Evolutionary conservation across 805 yeast species (phyloP).

Genomic region (Candida montana): DNA sequence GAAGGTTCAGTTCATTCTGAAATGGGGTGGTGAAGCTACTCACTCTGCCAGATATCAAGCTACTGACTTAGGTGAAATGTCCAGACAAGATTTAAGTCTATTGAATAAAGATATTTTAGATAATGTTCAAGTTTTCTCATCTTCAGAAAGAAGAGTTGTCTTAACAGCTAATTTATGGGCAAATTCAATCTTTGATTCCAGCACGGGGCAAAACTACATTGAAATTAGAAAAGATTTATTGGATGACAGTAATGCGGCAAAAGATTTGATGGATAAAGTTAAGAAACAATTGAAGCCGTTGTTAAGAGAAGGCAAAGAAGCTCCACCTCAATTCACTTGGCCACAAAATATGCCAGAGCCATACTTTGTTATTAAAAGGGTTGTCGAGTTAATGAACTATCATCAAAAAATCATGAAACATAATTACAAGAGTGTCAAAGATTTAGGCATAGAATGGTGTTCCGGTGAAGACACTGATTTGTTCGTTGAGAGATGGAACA

Average conservation of each 20-base stretch:
- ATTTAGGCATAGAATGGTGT: conserved; percentile 84
- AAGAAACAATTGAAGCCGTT: conserved; percentile 94
- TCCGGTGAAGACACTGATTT: conserved; percentile 91
- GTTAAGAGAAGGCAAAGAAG: conserved; percentile 90
- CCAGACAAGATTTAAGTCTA: conserved; percentile 84
- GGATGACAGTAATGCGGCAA: conserved; percentile 97
- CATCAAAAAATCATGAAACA: conserved; percentile 79
- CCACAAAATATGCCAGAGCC: conserved; percentile 99
- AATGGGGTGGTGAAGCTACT: conserved; percentile 99
- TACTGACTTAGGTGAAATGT: conserved; percentile 90
- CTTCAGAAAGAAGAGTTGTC: conserved; percentile 91
- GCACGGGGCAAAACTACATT: conserved; percentile 70
- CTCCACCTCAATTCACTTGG: conserved; percentile 98
- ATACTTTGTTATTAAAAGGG: conserved; percentile 85
- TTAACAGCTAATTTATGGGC: conserved; percentile 89
- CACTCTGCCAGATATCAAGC: conserved; percentile 96
- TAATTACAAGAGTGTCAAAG: conserved; percentile 60
- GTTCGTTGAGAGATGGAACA: conserved; percentile 96
- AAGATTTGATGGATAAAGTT: conserved; percentile 95
- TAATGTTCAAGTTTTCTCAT: conserved; percentile 81
- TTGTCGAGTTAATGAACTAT: conserved; percentile 91
- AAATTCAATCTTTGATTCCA: conserved; percentile 56
- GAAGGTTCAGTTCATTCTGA: conserved; percentile 90
- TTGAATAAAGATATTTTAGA: conserved; percentile 80
- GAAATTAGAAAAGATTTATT: conserved; percentile 82